phyloP scores from a whole-genome alignment of 139 green algal species.

The Coelastrella sp. region DNA sequence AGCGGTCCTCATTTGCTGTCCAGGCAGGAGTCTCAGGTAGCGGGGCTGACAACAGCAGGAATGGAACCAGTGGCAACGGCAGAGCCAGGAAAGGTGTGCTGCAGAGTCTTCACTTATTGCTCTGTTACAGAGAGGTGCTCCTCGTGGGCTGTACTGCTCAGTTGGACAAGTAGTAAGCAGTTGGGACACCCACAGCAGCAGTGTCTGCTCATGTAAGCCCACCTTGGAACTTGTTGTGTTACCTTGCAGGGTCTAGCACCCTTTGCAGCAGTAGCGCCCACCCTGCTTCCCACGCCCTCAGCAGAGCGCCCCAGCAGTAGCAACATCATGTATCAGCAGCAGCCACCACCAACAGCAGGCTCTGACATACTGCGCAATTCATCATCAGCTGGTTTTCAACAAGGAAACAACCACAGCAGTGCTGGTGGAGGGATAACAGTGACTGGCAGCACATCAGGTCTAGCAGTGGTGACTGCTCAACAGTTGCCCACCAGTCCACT shows the following conservation, averaged over 20 bases:
- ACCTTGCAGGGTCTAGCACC: neutral
- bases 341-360: neutral
- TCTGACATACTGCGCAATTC: neutral
- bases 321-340: neutral
- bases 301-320: neutral
- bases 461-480: neutral
- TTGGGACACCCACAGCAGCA: too few relatives aligned
- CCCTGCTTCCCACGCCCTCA: neutral
- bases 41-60: neutral
- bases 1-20: neutral
- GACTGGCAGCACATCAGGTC: too few relatives aligned
- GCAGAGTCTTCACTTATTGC: too few relatives aligned
- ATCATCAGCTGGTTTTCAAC: neutral
- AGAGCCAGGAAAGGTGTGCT: neutral
- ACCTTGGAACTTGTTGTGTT: neutral
- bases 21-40: neutral
- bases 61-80: neutral
- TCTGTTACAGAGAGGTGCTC: too few relatives aligned
- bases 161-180: too few relatives aligned
- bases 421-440: too few relatives aligned
- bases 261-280: neutral
- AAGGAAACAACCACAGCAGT: neutral
- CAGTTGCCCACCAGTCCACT: constrained; percentile 14
- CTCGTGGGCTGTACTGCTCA: too few relatives aligned
- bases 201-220: too few relatives aligned